Percentiles rank a stretch among this genome's conserved stretches.
These are phyloP conservation scores for Paramecium octaurelia DNA, from an alignment of 73 alveolate genomes.

Conservation along the genomic window DNA sequence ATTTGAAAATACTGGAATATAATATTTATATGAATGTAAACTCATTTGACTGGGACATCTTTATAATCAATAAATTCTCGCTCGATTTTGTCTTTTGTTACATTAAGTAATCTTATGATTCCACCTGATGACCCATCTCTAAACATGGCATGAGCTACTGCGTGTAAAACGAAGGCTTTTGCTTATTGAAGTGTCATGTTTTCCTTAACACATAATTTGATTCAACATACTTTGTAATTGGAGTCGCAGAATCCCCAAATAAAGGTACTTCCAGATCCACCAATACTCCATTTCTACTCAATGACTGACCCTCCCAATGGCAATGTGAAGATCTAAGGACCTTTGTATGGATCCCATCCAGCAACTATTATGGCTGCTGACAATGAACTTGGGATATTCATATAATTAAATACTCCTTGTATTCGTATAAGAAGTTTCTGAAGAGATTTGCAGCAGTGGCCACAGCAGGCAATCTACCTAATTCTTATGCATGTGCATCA, in stretches of 20 bases:
- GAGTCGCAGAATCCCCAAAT: slow-evolving; percentile 88
- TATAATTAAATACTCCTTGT: slow-evolving; percentile 5
- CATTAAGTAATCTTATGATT: slow-evolving; percentile 83
- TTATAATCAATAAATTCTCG: slow-evolving; percentile 70
- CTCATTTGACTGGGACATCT: slow-evolving; percentile 56
- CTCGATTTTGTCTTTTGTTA: slow-evolving; percentile 82
- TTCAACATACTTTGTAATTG: slow-evolving; percentile 66
- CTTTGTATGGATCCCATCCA: slow-evolving; percentile 93
- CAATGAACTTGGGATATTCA: slow-evolving; percentile 61
- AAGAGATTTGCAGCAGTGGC: slow-evolving; percentile 90
- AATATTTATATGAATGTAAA: neutral
- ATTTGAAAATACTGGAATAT: neutral
- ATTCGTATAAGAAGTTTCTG: slow-evolving; percentile 78
- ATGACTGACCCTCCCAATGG: slow-evolving; percentile 76
- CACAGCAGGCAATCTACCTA: slow-evolving; percentile 87
- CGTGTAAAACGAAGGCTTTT: slow-evolving; percentile 78
- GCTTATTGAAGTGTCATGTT: slow-evolving; percentile 89
- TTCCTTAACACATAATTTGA: slow-evolving; percentile 37
- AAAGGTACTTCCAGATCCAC: slow-evolving; percentile 89
- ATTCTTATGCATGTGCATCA: slow-evolving; percentile 85
- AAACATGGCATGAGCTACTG: slow-evolving; percentile 87
- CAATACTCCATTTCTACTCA: slow-evolving; percentile 73
- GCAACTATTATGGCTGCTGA: slow-evolving; percentile 89
- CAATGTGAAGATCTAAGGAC: slow-evolving; percentile 78
- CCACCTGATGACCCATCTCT: slow-evolving; percentile 96